A percentile compares a stretch with the other conserved stretches of the same genome.
These are phyloP conservation scores for Nicotiana paniculata DNA, from an alignment of 257 asterid genomes.

Conservation along the genomic window DNA sequence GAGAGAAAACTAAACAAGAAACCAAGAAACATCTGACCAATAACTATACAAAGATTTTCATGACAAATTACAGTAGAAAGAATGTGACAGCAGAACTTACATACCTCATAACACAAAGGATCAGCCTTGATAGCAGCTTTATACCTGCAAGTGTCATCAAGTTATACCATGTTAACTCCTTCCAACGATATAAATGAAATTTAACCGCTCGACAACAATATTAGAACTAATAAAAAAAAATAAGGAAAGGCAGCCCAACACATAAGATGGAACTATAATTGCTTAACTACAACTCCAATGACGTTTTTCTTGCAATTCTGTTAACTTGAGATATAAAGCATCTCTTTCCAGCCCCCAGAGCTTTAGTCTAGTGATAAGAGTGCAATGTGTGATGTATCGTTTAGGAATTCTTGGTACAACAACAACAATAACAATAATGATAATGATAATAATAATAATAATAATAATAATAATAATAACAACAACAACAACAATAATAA, in stretches of 20 bases:
- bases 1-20: not conserved
- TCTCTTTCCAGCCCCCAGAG: not conserved
- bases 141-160: conserved; percentile 57
- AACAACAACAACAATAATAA: too few species aligned
- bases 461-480: too few species aligned
- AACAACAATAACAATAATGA: too few species aligned
- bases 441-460: too few species aligned
- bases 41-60: not conserved
- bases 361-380: too few species aligned
- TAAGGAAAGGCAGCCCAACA: not conserved
- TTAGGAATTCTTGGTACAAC: too few species aligned
- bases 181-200: not conserved
- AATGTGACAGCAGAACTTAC: conserved; percentile 9
- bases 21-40: not conserved
- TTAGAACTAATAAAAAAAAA: not conserved
- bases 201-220: not conserved
- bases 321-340: not conserved
- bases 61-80: conserved; percentile 8
- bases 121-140: conserved; percentile 98
- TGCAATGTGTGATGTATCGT: too few species aligned
- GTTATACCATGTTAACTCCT: conserved; percentile 17
- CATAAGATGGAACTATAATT: not conserved
- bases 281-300: not conserved
- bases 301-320: not conserved
- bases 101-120: conserved; percentile 97